phyloP scores from a whole-genome alignment of 2,329 filamentous ascomycete species.

The Penicillium crustosum region DNA sequence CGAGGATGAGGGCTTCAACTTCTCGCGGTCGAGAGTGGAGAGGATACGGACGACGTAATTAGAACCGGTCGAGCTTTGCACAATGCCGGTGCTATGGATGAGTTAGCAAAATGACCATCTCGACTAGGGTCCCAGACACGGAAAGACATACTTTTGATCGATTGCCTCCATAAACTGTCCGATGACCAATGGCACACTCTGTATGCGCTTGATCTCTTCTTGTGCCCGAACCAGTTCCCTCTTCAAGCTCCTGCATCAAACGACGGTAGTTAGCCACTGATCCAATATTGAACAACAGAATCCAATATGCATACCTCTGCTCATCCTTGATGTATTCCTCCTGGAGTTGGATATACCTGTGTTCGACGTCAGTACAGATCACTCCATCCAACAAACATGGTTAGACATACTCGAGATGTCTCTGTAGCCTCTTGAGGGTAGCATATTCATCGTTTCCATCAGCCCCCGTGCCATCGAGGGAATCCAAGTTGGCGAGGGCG shows the following conservation, averaged over 20 bases:
- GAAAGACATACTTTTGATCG: conserved; percentile 79
- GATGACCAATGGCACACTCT: conserved; percentile 96
- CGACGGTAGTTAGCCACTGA: conserved; percentile 12
- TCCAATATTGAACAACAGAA: neutral
- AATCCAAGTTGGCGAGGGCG: conserved; percentile 85
- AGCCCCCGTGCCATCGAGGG: conserved; percentile 76
- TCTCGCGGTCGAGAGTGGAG: conserved; percentile 95
- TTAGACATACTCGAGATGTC: conserved; percentile 79
- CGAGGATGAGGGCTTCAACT: conserved; percentile 95
- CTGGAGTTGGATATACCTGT: conserved; percentile 89
- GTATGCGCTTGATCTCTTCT: conserved; percentile 99
- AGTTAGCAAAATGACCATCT: conserved; percentile 10
- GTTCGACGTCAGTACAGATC: conserved; percentile 21
- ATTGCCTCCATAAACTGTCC: conserved; percentile 99
- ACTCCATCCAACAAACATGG: conserved; percentile 1
- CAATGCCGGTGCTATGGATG: conserved; percentile 78
- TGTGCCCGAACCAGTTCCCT: conserved; percentile 94
- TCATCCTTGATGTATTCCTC: conserved; percentile 99
- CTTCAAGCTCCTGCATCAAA: conserved; percentile 74
- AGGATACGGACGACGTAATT: conserved; percentile 99
- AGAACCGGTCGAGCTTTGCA: conserved; percentile 95
- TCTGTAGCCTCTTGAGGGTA: conserved; percentile 91
- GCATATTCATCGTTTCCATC: conserved; percentile 92
- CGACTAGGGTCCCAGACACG: neutral
- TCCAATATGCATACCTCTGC: conserved; percentile 64